Evolutionary conservation across 2,329 filamentous ascomycete genomes (phyloP).

Genomic region (Colletotrichum agaves): DNA sequence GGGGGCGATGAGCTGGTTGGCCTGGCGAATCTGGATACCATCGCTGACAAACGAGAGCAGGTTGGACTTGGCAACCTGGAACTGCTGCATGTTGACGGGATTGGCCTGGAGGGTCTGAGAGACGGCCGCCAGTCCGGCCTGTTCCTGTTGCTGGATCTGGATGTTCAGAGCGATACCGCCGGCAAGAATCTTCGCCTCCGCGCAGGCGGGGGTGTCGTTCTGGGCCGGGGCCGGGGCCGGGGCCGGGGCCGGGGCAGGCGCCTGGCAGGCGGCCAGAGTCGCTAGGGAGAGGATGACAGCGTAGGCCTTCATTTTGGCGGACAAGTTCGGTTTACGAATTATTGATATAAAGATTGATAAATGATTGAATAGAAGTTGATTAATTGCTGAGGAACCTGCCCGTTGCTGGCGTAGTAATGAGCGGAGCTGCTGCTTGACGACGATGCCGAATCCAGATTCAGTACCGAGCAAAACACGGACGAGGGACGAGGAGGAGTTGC

Average conservation of each 20-base stretch:
- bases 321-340: background rate
- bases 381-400: conserved; percentile 8
- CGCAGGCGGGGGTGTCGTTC: conserved; percentile 32
- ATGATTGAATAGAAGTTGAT: conserved; percentile 18
- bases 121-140: conserved; percentile 21
- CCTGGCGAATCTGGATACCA: conserved; percentile 32
- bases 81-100: conserved; percentile 32
- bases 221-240: conserved; percentile 11
- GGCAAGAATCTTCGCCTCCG: conserved; percentile 35
- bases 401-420: conserved; percentile 28
- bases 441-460: conserved; percentile 36
- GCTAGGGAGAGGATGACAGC: conserved; percentile 29
- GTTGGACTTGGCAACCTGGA: conserved; percentile 37
- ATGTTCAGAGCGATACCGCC: conserved; percentile 35
- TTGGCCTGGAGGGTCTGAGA: conserved; percentile 29
- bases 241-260: conserved; percentile 9
- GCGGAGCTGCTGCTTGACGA: conserved; percentile 27
- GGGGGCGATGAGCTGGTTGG: conserved; percentile 35
- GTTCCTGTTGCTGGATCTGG: conserved; percentile 35
- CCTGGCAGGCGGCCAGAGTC: conserved; percentile 18
- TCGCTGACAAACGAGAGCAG: conserved; percentile 36
- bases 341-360: conserved; percentile 9
- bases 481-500: background rate
- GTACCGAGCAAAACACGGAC: background rate
- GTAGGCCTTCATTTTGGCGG: conserved; percentile 30